Percentiles rank a stretch among this genome's conserved stretches.
These are phyloP conservation scores for grape (Vitis vinifera) DNA, from an alignment of 164 flowering plant species.

Conservation along the genomic window ASM3070453v1 NC_081812.1:22939001-22939500, in stretches of 20 bases:
- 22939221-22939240: neutral
- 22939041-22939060: conserved; percentile 38
- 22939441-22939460: conserved; percentile 34
- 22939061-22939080: conserved; percentile 41
- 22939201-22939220: neutral
- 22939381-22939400: conserved; percentile 30
- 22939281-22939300: conserved; percentile 36
- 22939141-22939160: conserved; percentile 37
- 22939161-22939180: neutral
- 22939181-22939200: neutral
- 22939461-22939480: conserved; percentile 28
- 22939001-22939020: conserved; percentile 35
- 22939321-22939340: conserved; percentile 41
- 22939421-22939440: conserved; percentile 29
- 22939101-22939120: conserved; percentile 42
- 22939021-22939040: conserved; percentile 41
- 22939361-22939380: conserved; percentile 30
- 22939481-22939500: conserved; percentile 34
- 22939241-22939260: conserved; percentile 16
- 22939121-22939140: conserved; percentile 35
- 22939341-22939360: conserved; percentile 36
- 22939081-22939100: conserved; percentile 41
- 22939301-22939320: conserved; percentile 37
- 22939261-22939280: conserved; percentile 38
- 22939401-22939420: conserved; percentile 31